phyloP scores from a whole-genome alignment of 495 filamentous ascomycete species.

The Penicillium coprophilum region DNA sequence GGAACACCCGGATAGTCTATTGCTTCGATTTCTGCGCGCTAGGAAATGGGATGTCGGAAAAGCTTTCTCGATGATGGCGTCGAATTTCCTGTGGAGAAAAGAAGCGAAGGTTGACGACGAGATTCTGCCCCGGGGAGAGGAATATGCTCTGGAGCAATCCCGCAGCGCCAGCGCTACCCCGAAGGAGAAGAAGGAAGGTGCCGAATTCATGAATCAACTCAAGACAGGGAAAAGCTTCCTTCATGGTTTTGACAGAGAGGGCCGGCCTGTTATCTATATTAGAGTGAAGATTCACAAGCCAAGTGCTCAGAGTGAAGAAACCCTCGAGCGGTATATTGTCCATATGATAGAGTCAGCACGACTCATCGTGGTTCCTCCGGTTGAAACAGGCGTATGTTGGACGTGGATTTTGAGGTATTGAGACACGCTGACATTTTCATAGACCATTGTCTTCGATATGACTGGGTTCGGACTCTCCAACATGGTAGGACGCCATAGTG shows the following conservation, averaged over 20 bases:
- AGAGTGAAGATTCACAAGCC: conserved; percentile 72
- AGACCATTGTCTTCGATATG: conserved; percentile 88
- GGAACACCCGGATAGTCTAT: conserved; percentile 73
- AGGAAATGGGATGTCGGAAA: conserved; percentile 89
- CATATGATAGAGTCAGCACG: conserved; percentile 83
- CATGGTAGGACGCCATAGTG: conserved; percentile 58
- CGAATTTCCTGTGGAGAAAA: conserved; percentile 81
- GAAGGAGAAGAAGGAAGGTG: conserved; percentile 56
- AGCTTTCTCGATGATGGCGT: conserved; percentile 83
- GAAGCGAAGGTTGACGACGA: conserved; percentile 79
- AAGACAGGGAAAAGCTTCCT: conserved; percentile 84
- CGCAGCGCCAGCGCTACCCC: conserved; percentile 46
- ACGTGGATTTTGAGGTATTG: not conserved
- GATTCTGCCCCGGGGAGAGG: conserved; percentile 72
- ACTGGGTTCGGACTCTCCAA: conserved; percentile 72
- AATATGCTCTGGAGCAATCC: conserved; percentile 54
- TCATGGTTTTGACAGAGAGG: conserved; percentile 76
- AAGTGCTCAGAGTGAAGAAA: conserved; percentile 76
- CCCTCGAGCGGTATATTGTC: conserved; percentile 78
- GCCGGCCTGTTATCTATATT: conserved; percentile 78
- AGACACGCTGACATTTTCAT: conserved; percentile 5
- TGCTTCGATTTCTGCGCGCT: conserved; percentile 81
- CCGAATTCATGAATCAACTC: conserved; percentile 77
- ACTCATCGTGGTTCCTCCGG: conserved; percentile 65
- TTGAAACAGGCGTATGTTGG: conserved; percentile 77